A percentile compares a stretch with the other conserved stretches of the same genome.
Evolutionary conservation across 306 rosid species (phyloP).

Genomic region (Trichosanthes cucumerina): DNA sequence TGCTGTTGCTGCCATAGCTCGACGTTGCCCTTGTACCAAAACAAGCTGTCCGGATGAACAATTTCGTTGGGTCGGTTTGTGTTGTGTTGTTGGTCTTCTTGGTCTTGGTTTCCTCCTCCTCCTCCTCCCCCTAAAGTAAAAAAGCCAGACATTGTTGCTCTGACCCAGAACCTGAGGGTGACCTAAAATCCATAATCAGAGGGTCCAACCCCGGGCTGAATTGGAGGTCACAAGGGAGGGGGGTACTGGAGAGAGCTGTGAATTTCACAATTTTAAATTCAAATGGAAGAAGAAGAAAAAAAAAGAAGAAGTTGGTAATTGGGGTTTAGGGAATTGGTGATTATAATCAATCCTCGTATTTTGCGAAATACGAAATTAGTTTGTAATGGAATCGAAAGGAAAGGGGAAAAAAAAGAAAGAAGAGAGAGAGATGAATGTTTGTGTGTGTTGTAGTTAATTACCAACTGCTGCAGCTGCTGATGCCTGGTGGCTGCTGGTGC

Average conservation of each 20-base stretch:
- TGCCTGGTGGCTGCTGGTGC: not conserved
- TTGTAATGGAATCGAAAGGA: not conserved
- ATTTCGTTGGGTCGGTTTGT: constrained; percentile 24
- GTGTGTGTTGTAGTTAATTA: constrained; percentile 5
- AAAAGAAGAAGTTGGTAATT: not conserved
- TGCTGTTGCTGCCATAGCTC: constrained; percentile 72
- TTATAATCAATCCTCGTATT: not conserved
- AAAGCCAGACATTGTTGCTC: constrained; percentile 66
- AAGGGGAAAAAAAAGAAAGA: not conserved
- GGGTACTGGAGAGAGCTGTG: constrained; percentile 12
- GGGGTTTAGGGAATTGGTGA: not conserved
- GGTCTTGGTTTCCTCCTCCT: constrained; percentile 20
- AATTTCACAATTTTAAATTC: not conserved
- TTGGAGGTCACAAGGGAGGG: not conserved
- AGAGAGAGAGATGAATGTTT: not conserved
- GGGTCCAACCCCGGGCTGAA: constrained; percentile 12
- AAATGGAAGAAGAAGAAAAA: not conserved
- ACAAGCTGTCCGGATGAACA: constrained; percentile 36
- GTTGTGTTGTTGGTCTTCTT: not conserved
- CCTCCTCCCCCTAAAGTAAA: constrained; percentile 63
- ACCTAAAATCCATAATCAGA: constrained; percentile 69
- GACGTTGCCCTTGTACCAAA: constrained; percentile 52
- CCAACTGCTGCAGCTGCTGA: constrained; percentile 9
- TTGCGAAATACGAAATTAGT: not conserved
- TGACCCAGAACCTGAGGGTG: constrained; percentile 33